Conservation (phyloP, 352 stramenopile genomes). For the Globisporangium cystogenes region DNA sequence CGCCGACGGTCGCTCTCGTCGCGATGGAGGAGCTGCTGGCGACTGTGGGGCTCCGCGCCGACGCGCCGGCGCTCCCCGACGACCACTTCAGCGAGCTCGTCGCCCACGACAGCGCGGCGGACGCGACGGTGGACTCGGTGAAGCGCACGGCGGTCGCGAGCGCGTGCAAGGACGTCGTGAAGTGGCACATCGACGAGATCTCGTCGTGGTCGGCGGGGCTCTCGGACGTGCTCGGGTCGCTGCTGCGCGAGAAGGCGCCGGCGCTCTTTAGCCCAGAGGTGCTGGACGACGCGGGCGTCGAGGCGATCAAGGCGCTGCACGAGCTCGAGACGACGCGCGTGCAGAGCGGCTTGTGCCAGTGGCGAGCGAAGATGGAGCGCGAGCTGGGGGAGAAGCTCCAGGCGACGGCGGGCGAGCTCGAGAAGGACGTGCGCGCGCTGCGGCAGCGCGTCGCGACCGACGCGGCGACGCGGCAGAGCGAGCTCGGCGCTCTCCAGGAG, state of each 20-base stretch:
- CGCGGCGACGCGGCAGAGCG: slow-evolving; percentile 34
- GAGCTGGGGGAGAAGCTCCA: slow-evolving; percentile 35
- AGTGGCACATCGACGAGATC: slow-evolving; percentile 42
- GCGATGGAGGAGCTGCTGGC: slow-evolving; percentile 42
- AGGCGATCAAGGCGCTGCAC: slow-evolving; percentile 44
- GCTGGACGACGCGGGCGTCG: slow-evolving; percentile 21
- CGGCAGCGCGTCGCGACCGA: slow-evolving; percentile 31
- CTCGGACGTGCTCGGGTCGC: slow-evolving; percentile 34
- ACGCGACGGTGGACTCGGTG: slow-evolving; percentile 16
- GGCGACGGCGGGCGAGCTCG: slow-evolving; percentile 25
- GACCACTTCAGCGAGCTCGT: slow-evolving; percentile 12
- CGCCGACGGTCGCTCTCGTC: slow-evolving; percentile 10
- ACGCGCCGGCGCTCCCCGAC: slow-evolving; percentile 5
- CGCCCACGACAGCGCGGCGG: background rate
- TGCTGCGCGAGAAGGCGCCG: slow-evolving; percentile 40
- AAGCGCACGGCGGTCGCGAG: slow-evolving; percentile 31
- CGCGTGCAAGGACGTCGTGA: slow-evolving; percentile 36
- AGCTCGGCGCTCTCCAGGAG: slow-evolving; percentile 53
- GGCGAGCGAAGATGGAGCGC: slow-evolving; percentile 53
- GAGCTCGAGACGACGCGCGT: slow-evolving; percentile 39
- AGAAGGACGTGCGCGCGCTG: slow-evolving; percentile 37
- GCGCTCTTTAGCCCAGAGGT: slow-evolving; percentile 33
- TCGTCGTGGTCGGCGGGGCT: slow-evolving; percentile 36
- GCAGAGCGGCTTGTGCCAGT: slow-evolving; percentile 53
- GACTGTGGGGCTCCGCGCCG: slow-evolving; percentile 22